A percentile compares a stretch with the other conserved stretches of the same genome.
These are phyloP conservation scores for Dunaliella primolecta DNA, from an alignment of 139 green algal species.

Conservation along the genomic window DNA sequence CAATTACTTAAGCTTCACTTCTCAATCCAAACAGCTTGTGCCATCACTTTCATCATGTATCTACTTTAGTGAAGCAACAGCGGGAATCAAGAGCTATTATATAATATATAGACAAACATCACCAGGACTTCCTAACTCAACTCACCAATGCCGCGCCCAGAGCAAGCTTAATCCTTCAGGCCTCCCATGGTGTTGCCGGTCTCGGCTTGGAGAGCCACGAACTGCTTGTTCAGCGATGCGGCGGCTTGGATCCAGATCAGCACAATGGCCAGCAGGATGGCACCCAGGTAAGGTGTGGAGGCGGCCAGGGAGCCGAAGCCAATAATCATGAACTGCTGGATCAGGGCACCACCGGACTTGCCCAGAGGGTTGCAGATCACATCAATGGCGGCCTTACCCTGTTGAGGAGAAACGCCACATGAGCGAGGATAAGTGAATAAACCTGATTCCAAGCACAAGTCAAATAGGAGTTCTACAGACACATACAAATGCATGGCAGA, in stretches of 20 bases:
- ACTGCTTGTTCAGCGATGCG: constrained; percentile 77
- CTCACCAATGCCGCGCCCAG: too few relatives aligned
- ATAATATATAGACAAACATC: too few relatives aligned
- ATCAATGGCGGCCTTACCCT: constrained; percentile 97
- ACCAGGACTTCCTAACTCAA: too few relatives aligned
- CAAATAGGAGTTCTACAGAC: too few relatives aligned
- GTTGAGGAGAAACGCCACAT: neutral
- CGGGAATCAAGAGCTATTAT: too few relatives aligned
- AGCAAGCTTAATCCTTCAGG: constrained; percentile 23
- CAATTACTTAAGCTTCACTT: too few relatives aligned
- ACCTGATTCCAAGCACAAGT: too few relatives aligned
- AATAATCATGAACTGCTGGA: constrained; percentile 98
- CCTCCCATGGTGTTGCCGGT: constrained; percentile 22
- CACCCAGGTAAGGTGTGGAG: constrained; percentile 94
- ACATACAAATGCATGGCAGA: too few relatives aligned
- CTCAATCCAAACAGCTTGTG: too few relatives aligned
- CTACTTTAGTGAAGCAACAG: too few relatives aligned
- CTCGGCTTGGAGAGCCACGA: constrained; percentile 63
- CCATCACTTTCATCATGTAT: too few relatives aligned
- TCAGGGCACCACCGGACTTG: constrained; percentile 97
- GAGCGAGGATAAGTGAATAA: too few relatives aligned
- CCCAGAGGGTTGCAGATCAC: constrained; percentile 99
- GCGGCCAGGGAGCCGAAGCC: constrained; percentile 93
- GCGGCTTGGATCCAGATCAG: constrained; percentile 86
- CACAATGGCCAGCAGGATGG: constrained; percentile 90